phyloP scores from a whole-genome alignment of 805 yeast species.

The Maudiozyma pseudohumilis region DNA sequence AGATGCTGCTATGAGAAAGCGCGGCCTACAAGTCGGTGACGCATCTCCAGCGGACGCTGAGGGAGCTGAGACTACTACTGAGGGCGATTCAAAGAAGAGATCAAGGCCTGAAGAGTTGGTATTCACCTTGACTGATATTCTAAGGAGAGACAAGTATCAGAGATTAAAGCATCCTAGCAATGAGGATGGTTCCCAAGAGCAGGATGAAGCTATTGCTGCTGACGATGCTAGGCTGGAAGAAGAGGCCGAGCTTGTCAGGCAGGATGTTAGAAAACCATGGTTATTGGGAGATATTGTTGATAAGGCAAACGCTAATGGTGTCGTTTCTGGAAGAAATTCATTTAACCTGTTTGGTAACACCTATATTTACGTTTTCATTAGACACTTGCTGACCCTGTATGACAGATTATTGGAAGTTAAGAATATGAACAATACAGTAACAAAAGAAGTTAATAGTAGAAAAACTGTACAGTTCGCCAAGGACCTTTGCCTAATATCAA shows the following conservation, averaged over 20 bases:
- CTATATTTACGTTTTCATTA: conserved; percentile 78
- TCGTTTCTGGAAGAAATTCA: conserved; percentile 36
- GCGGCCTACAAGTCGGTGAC: conserved; percentile 3
- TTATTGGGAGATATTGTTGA: conserved; percentile 26
- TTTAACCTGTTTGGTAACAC: conserved; percentile 83
- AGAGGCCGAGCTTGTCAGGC: conserved; percentile 22
- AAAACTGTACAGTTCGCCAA: conserved; percentile 68
- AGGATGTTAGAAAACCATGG: conserved; percentile 29
- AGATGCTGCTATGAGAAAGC: conserved; percentile 30
- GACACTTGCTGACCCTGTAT: conserved; percentile 73
- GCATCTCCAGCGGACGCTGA: conserved; percentile 15
- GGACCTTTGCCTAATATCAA: conserved; percentile 72
- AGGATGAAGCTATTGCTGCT: conserved; percentile 14
- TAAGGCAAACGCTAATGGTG: conserved; percentile 24
- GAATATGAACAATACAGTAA: conserved; percentile 54
- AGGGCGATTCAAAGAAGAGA: conserved; percentile 29
- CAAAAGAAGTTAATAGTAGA: conserved; percentile 58
- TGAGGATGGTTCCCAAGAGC: conserved; percentile 5
- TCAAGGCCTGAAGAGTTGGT: conserved; percentile 14
- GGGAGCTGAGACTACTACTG: conserved; percentile 5
- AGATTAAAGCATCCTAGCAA: conserved; percentile 14
- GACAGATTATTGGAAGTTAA: conserved; percentile 75
- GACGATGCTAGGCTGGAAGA: conserved; percentile 25
- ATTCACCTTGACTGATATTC: conserved; percentile 16
- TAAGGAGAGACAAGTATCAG: conserved; percentile 34